Base-by-base conservation (phyloP, 345 rosid genomes). In the Cardiospermum halicacabum region DNA sequence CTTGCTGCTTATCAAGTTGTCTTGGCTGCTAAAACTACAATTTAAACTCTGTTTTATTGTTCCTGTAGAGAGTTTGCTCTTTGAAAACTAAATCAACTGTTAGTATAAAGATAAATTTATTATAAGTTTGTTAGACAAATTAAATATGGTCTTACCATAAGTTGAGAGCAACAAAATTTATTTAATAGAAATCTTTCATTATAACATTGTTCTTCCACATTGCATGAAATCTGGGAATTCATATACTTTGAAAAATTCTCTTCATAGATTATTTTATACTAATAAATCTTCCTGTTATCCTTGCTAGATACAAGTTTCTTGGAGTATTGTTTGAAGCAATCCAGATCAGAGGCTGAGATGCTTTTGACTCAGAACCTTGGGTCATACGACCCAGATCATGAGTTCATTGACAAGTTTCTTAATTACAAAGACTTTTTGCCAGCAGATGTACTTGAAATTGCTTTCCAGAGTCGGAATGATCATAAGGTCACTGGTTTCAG, bases 381-480 rank as follows among this genome's bases (percentile, higher is more conserved):
- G 30, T 75, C 91, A 11, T 73, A 68, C 62, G 97, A 91, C 72
- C 93, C 78, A 0, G 74, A 84, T 70, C 93, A 85, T 22, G 82
- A 83, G 76, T 94, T 94, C 85, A 91, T 94, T 34, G 96, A 94
- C 73, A 89, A 91, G 47, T 91, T 94, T 68, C 91, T 91, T 50
- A 83, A 94, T 84, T 94, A 89, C 74, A 94, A 81, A 78, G 99
- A 94, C 18, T 53, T 89, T 50, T 67, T 94, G 39, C 84, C 96
- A 27, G 78, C 92, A 4, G 97, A 91, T 31, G 93, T 94, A 34
- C 87, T 94, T 16, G 97, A 91, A 58, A 87, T 90, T 27, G 99
- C 99, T 56, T 94, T 94, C 66, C 91, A 84, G 69, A 70, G 60
- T 72, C 73, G 62, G 77, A 75, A 63, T 24, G 85, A 84, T 66